Conservation (phyloP, 345 rosid genomes). For the Moricandia arvensis region DNA sequence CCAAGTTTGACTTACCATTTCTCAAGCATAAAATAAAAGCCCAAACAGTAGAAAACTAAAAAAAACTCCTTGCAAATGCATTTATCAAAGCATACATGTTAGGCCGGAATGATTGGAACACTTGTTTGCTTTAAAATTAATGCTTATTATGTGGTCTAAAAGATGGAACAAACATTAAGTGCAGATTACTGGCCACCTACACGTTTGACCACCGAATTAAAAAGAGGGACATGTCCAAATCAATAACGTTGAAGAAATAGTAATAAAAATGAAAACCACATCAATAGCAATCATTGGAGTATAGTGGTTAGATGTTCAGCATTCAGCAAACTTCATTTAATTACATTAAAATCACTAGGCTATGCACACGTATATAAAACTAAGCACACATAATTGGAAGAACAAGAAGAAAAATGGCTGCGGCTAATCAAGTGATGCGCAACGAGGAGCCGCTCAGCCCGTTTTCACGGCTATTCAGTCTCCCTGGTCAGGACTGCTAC, state of each 20-base stretch:
- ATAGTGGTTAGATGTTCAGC: background rate
- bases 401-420: background rate
- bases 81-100: too few relatives aligned
- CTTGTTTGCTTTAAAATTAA: background rate
- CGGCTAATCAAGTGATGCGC: background rate
- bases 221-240: background rate
- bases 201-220: background rate
- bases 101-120: too few relatives aligned
- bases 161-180: background rate
- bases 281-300: background rate
- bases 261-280: background rate
- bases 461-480: conserved; percentile 46
- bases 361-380: background rate
- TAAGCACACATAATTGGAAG: background rate
- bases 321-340: background rate
- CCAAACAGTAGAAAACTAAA: too few relatives aligned
- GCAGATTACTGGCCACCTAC: background rate
- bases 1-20: too few relatives aligned
- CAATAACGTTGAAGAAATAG: background rate
- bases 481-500: conserved; percentile 42
- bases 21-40: too few relatives aligned
- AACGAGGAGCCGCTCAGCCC: conserved; percentile 50
- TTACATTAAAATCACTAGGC: background rate
- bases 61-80: too few relatives aligned
- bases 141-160: background rate